Base-by-base conservation (phyloP, 495 filamentous ascomycete species). In the Hypoxylon lenormandii region DNA sequence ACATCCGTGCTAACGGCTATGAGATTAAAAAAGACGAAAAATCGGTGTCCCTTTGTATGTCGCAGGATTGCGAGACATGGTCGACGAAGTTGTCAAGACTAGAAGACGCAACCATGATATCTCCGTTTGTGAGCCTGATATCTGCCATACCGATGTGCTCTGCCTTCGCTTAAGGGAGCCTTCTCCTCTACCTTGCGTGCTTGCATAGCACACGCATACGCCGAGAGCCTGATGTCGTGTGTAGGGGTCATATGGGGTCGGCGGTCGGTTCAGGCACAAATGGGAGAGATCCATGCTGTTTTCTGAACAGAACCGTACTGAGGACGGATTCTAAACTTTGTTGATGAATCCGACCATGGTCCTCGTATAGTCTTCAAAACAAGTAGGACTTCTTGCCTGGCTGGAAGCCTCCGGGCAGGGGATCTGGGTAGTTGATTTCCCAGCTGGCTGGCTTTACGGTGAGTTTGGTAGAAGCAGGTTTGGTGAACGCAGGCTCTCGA, bases 351-450 rank as follows among this genome's bases (percentile, higher is more conserved):
- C 15, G 19, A 30, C 26, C 28, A 21, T 26, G 40, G 42, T 19
- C 23, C 30, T 8, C 22, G 5, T 26, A 26, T 37, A 6, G 11
- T 36, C 42, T 12, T 63, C 45, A 71, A 22, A 66, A 57, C n/a
- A 67, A 45, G 51, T 62, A 58, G 0, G 56, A 69, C 40, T 74
- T 76, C 57, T 74, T 76, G 21, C 73, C 73, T 18, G 73, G 67
- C 22, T 69, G 67, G 19, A 76, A 76, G 11, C 73, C 73, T 0
- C 64, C 64, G 0, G 73, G 73, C 13, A 76, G 52, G 45, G 64
- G 47, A 23, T 76, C 73, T 7, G 64, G 67, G 23, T 76, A 76
- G 51, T 61, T 73, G 54, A 72, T 52, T 22, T 69, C 64, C 5
- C 30, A 49, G 46, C 8, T 47, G 8, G 19, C 59, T 15, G 51